phyloP scores from a whole-genome alignment of 2,329 filamentous ascomycete species.

The Sordariomycetes sp. region DNA sequence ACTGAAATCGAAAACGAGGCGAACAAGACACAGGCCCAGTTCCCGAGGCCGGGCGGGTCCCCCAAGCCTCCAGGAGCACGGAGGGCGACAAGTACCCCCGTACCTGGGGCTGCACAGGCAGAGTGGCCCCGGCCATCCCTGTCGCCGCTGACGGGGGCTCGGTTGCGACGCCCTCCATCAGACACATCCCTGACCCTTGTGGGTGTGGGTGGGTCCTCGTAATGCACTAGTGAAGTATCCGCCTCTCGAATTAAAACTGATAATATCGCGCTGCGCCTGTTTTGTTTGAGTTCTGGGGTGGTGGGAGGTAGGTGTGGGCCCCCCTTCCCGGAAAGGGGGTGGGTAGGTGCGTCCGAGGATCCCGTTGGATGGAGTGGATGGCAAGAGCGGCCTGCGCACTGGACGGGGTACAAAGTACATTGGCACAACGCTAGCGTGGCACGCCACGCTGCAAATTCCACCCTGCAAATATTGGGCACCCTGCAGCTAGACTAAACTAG shows the following conservation, averaged over 20 bases:
- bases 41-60: background rate
- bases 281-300: constrained; percentile 5
- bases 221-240: constrained; percentile 4
- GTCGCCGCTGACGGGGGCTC: constrained; percentile 2
- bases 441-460: background rate
- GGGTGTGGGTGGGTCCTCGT: constrained; percentile 3
- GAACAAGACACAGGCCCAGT: constrained; percentile 1
- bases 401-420: background rate
- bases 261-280: constrained; percentile 3
- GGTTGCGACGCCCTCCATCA: constrained; percentile 1
- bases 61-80: background rate
- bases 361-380: background rate
- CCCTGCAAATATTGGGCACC: background rate
- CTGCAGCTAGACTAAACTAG: background rate
- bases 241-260: constrained; percentile 2
- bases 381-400: background rate
- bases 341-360: background rate
- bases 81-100: background rate
- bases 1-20: constrained; percentile 1
- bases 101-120: background rate
- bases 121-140: constrained; percentile 3
- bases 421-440: background rate
- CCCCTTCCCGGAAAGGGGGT: background rate
- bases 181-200: constrained; percentile 4
- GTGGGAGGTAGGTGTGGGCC: background rate